Conservation (phyloP, 1,284 basidiomycete species). For the Ustanciosporium gigantosporum region DNA sequence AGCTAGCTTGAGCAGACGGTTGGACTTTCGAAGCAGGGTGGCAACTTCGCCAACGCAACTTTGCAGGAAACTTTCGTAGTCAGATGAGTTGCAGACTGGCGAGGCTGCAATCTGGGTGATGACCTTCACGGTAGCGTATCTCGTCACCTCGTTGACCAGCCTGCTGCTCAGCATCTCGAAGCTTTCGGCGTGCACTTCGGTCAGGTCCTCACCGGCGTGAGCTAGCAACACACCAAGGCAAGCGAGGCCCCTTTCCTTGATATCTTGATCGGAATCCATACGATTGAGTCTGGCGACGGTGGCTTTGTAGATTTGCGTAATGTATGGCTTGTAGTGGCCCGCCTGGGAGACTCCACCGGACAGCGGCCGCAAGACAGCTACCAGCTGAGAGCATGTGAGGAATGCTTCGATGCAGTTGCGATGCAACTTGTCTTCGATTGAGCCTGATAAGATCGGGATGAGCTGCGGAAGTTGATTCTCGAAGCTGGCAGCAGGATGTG, state of each 20-base stretch:
- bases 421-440: slow-evolving; percentile 66
- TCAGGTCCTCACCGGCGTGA: slow-evolving; percentile 73
- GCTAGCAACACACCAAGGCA: slow-evolving; percentile 84
- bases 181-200: slow-evolving; percentile 58
- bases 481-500: slow-evolving; percentile 75
- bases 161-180: slow-evolving; percentile 75
- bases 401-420: slow-evolving; percentile 67
- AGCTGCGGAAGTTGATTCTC: slow-evolving; percentile 69
- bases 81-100: slow-evolving; percentile 59
- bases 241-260: slow-evolving; percentile 79
- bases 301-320: slow-evolving; percentile 69
- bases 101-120: slow-evolving; percentile 64
- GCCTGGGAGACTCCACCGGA: slow-evolving; percentile 1
- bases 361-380: slow-evolving; percentile 62
- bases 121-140: slow-evolving; percentile 64
- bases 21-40: slow-evolving; percentile 76
- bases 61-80: slow-evolving; percentile 75
- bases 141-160: slow-evolving; percentile 68
- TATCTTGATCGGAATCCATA: slow-evolving; percentile 86
- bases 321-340: slow-evolving; percentile 28
- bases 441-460: slow-evolving; percentile 74
- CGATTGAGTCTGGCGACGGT: slow-evolving; percentile 73
- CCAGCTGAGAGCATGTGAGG: slow-evolving; percentile 64
- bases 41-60: slow-evolving; percentile 76
- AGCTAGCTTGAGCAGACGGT: slow-evolving; percentile 76